Percentiles rank a stretch among this genome's conserved stretches.
These are phyloP conservation scores for Yamadazyma philogaea DNA, from an alignment of 805 yeast species.

Conservation along the genomic window DNA sequence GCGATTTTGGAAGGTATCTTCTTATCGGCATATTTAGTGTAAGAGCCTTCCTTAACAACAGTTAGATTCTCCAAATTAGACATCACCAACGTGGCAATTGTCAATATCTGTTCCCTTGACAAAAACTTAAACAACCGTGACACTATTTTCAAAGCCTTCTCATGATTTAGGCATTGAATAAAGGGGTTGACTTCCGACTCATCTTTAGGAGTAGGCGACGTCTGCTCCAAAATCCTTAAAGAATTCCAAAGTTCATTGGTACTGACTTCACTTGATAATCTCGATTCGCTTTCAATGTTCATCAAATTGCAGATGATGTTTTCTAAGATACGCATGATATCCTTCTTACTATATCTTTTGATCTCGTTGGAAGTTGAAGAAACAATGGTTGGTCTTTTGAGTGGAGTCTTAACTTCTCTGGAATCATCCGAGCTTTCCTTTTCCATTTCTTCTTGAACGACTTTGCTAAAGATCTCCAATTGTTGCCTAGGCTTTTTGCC, in stretches of 20 bases:
- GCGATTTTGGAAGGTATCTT: slow-evolving; percentile 51
- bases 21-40: slow-evolving; percentile 54
- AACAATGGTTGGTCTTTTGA: slow-evolving; percentile 27
- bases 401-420: slow-evolving; percentile 19
- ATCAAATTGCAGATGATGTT: slow-evolving; percentile 72
- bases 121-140: slow-evolving; percentile 86
- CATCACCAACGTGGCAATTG: slow-evolving; percentile 73
- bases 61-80: slow-evolving; percentile 76
- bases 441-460: slow-evolving; percentile 45
- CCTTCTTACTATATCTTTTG: slow-evolving; percentile 38
- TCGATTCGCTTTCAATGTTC: slow-evolving; percentile 65
- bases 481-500: slow-evolving; percentile 88
- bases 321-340: slow-evolving; percentile 67
- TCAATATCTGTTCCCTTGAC: slow-evolving; percentile 68
- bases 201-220: slow-evolving; percentile 48
- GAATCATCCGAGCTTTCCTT: slow-evolving; percentile 24
- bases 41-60: slow-evolving; percentile 76
- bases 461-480: slow-evolving; percentile 59
- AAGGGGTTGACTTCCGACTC: slow-evolving; percentile 66
- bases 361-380: slow-evolving; percentile 19
- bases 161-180: slow-evolving; percentile 74
- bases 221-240: slow-evolving; percentile 65
- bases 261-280: slow-evolving; percentile 33
- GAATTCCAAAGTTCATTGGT: slow-evolving; percentile 66
- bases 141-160: slow-evolving; percentile 85